Percentiles rank a stretch among this genome's conserved stretches.
phyloP scores from a whole-genome alignment of 345 rosid genomes.

The Acer yangbiense region DNA sequence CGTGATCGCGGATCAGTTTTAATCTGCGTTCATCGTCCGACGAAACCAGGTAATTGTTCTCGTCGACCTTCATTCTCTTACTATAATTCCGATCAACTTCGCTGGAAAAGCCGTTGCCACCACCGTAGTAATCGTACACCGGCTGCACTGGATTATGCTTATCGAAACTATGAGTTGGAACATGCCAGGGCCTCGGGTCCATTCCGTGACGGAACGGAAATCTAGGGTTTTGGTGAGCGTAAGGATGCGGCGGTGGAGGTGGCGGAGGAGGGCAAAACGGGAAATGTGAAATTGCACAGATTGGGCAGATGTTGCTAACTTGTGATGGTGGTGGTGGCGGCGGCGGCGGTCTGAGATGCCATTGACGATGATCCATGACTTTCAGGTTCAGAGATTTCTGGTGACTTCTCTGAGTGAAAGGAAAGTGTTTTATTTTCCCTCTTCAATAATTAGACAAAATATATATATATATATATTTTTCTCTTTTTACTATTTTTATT shows the following conservation, averaged over 20 bases:
- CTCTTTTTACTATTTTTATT: no score
- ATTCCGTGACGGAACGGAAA: slow-evolving; percentile 47
- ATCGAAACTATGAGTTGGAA: slow-evolving; percentile 29
- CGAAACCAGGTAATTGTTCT: slow-evolving; percentile 17
- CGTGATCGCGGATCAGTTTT: slow-evolving; percentile 85
- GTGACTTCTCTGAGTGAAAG: not conserved
- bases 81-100: slow-evolving; percentile 54
- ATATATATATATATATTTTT: no score
- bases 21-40: slow-evolving; percentile 73
- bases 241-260: slow-evolving; percentile 26
- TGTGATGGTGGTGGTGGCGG: slow-evolving; percentile 11
- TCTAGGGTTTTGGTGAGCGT: slow-evolving; percentile 43
- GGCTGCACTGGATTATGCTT: slow-evolving; percentile 13
- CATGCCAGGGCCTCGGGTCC: slow-evolving; percentile 50
- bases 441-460: not conserved
- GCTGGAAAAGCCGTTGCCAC: slow-evolving; percentile 26
- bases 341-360: slow-evolving; percentile 54
- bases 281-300: slow-evolving; percentile 65
- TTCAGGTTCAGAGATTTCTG: not conserved
- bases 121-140: slow-evolving; percentile 28
- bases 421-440: not conserved
- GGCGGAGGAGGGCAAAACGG: slow-evolving; percentile 77
- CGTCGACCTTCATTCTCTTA: slow-evolving; percentile 71
- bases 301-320: slow-evolving; percentile 51
- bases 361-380: slow-evolving; percentile 41